Base-by-base conservation (phyloP, 306 rosid genomes). In the Echinosophora koreensis region DNA sequence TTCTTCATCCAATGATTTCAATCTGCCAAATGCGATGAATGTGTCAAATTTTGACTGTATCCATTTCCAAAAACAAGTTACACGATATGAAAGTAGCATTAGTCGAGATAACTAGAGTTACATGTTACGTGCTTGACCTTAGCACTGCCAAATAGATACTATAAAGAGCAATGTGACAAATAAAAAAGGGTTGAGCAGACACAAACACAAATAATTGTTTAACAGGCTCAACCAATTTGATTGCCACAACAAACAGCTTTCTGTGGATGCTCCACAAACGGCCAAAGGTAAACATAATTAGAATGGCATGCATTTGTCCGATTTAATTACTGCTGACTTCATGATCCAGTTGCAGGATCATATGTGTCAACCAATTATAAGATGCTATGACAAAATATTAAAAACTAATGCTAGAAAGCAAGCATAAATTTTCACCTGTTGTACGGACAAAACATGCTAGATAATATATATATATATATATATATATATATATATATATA, bases 111-210 rank as follows among this genome's bases (percentile, higher is more conserved):
- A 3, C 22, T 55, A 55, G 34, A 55, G 18, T 55, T 55, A 28
- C 32, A 55, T 6, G 60, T 55, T 52, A 52, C 12, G 2, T 15
- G 61, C 34, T 55, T 55, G 34, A 11, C 34, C 61, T 8, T 17
- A 17, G 61, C 2, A 18, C 14, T 55, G 10, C 61, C 27, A 55
- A 22, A 7, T 10, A 16, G 18, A 16, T 17, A 54, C 12, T 54
- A 17, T 54, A 39, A 39, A 39, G 44, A 6, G 10, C 7, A 7
- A 39, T 6, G 10, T 6, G 10, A 39, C 73, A 72, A 42, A 64
- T 72, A 14, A 61, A 14, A 61, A 80, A 66, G 15, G 18, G 46
- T 63, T 39, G 11, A 55, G 61, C 68, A 72, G 67, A 80, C 56
- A 54, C 55, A 72, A 65, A 51, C 32, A 35, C 69, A 64, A 42